phyloP scores from a whole-genome alignment of 1,139 yeast species.

The Yamadazyma diospyri region DNA sequence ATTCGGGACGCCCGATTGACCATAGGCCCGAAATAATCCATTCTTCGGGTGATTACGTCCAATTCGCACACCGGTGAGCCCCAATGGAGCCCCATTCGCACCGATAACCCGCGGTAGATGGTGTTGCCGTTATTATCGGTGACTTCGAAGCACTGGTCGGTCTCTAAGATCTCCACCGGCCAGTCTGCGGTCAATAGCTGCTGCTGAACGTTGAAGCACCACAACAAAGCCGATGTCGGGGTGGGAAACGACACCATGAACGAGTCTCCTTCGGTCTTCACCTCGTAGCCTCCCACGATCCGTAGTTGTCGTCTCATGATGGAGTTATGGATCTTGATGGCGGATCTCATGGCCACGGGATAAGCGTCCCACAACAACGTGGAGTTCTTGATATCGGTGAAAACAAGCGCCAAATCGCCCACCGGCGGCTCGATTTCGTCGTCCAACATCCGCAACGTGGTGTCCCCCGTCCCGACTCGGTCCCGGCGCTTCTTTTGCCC shows the following conservation, averaged over 20 bases:
- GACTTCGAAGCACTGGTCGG: slow-evolving; percentile 81
- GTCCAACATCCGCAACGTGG: slow-evolving; percentile 76
- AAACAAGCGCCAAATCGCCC: slow-evolving; percentile 91
- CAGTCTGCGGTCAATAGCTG: slow-evolving; percentile 82
- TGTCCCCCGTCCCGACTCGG: slow-evolving; percentile 75
- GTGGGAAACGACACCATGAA: slow-evolving; percentile 98
- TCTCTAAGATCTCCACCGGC: slow-evolving; percentile 89
- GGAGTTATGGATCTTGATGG: slow-evolving; percentile 89
- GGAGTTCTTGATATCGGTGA: slow-evolving; percentile 95
- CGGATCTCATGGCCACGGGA: slow-evolving; percentile 94
- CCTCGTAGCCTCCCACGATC: slow-evolving; percentile 95
- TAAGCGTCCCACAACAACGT: slow-evolving; percentile 90
- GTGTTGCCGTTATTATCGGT: slow-evolving; percentile 61
- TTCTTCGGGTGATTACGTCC: slow-evolving; percentile 90
- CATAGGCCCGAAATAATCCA: slow-evolving; percentile 99
- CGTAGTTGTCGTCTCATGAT: slow-evolving; percentile 92
- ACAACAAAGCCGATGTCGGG: slow-evolving; percentile 81
- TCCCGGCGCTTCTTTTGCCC: slow-evolving; percentile 52
- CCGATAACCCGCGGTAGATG: slow-evolving; percentile 85
- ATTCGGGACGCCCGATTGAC: slow-evolving; percentile 94
- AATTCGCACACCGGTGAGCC: slow-evolving; percentile 96
- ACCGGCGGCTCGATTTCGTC: slow-evolving; percentile 95
- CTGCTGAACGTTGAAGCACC: slow-evolving; percentile 94
- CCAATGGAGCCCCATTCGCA: slow-evolving; percentile 98
- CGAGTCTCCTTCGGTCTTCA: slow-evolving; percentile 98